These are phyloP conservation scores for Cylindrodendrum hubeiense DNA, from an alignment of 2,329 filamentous ascomycete species.

Conservation along the genomic window DNA sequence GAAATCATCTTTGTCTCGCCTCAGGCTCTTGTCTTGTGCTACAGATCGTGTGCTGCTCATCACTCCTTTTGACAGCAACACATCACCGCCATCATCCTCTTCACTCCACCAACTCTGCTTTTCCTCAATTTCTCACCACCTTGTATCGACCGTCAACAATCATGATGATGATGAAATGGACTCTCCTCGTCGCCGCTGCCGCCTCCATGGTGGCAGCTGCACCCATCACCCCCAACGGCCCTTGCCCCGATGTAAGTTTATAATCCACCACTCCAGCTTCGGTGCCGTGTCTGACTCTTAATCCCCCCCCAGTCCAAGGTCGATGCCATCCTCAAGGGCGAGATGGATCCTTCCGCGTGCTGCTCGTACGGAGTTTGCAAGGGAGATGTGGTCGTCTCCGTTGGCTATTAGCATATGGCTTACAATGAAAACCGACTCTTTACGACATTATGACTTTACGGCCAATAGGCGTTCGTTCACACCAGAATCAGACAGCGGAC, in stretches of 20 bases:
- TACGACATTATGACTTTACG: conserved; percentile 39
- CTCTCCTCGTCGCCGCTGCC: conserved; percentile 33
- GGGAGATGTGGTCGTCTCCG: conserved; percentile 61
- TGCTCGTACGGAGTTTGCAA: conserved; percentile 68
- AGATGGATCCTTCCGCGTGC: conserved; percentile 61
- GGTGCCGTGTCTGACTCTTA: conserved; percentile 16
- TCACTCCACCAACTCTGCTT: neutral
- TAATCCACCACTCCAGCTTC: neutral
- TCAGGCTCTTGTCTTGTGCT: neutral
- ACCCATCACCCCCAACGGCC: conserved; percentile 49
- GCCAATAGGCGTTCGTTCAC: neutral
- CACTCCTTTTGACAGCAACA: conserved; percentile 17
- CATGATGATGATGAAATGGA: conserved; percentile 39
- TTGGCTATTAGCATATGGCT: conserved; percentile 48
- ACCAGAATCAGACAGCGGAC: neutral
- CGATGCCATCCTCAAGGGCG: conserved; percentile 61
- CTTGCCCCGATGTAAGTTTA: conserved; percentile 50
- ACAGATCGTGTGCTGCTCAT: conserved; percentile 2
- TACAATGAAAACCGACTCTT: conserved; percentile 12
- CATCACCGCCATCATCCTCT: neutral
- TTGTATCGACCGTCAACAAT: neutral
- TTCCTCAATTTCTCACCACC: neutral
- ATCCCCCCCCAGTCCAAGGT: conserved; percentile 45
- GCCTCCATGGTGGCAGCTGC: conserved; percentile 36
- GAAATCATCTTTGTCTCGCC: neutral